Evolutionary conservation across 148 eudicot genomes (phyloP).

Genomic region (Persicaria tinctoria): DNA sequence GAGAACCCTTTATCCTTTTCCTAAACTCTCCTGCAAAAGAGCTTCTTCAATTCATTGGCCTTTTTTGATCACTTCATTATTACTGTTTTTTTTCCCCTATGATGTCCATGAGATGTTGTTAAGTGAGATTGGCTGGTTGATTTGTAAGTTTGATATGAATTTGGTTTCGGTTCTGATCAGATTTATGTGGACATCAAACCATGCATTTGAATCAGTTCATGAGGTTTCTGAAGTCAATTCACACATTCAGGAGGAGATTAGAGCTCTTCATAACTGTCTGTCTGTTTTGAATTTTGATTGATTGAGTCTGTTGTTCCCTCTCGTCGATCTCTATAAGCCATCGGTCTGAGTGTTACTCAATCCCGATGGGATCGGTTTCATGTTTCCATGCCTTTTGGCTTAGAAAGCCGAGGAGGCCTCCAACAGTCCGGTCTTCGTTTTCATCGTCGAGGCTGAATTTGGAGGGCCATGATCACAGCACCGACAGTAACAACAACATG

Average conservation of each 20-base stretch:
- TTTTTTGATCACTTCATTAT: background rate
- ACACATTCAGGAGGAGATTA: slow-evolving; percentile 51
- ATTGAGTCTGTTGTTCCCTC: background rate
- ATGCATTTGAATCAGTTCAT: slow-evolving; percentile 75
- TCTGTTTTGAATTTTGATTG: slow-evolving; percentile 4
- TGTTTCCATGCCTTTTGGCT: slow-evolving; percentile 55
- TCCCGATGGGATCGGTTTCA: slow-evolving; percentile 45
- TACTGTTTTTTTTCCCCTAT: background rate
- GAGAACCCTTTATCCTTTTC: slow-evolving; percentile 15
- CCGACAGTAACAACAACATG: slow-evolving; percentile 27
- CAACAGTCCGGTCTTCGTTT: slow-evolving; percentile 26
- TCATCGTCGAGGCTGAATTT: slow-evolving; percentile 39
- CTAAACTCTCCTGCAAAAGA: slow-evolving; percentile 11
- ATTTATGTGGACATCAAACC: slow-evolving; percentile 18
- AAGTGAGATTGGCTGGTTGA: slow-evolving; percentile 7
- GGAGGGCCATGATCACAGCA: slow-evolving; percentile 18
- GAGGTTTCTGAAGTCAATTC: slow-evolving; percentile 66
- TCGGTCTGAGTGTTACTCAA: background rate
- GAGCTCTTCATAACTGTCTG: slow-evolving; percentile 21
- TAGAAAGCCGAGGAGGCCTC: slow-evolving; percentile 31
- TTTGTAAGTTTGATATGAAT: background rate
- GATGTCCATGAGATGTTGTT: background rate
- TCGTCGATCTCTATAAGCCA: background rate
- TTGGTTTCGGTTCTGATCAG: slow-evolving; percentile 3
- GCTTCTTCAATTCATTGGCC: background rate